These are phyloP conservation scores for Russula sp. DNA, from an alignment of 768 basidiomycete species.

Conservation along the genomic window DNA sequence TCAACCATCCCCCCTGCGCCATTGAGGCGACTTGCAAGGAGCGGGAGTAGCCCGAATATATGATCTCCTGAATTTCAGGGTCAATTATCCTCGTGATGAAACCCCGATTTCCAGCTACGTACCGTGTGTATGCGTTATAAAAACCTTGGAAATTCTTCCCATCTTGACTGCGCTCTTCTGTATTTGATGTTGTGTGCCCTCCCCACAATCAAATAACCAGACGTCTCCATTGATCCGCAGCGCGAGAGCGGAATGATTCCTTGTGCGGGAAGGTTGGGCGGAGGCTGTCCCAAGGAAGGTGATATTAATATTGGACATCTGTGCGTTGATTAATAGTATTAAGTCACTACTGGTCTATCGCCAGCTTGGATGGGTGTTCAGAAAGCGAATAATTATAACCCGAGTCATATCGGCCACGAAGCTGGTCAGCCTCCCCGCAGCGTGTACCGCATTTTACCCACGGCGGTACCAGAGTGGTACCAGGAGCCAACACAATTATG, in stretches of 20 bases:
- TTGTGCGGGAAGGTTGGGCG: conserved; percentile 72
- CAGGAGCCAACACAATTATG: too few species aligned
- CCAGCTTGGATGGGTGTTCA: conserved; percentile 14
- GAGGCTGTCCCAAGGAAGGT: conserved; percentile 83
- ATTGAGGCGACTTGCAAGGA: conserved; percentile 67
- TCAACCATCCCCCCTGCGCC: conserved; percentile 68
- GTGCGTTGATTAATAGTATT: not conserved
- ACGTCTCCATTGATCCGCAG: conserved; percentile 64
- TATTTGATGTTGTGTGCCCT: conserved; percentile 76
- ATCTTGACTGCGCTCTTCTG: conserved; percentile 73
- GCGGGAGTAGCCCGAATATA: conserved; percentile 69
- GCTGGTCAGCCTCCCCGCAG: too few species aligned
- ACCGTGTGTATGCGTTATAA: conserved; percentile 91
- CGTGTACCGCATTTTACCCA: not conserved
- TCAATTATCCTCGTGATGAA: not conserved
- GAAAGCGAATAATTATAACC: conserved; percentile 2
- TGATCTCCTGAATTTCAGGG: conserved; percentile 60
- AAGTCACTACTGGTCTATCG: not conserved
- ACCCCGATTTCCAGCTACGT: conserved; percentile 22
- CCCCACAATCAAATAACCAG: conserved; percentile 86
- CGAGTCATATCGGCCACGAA: not conserved
- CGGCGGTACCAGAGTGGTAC: not conserved
- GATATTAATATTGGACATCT: conserved; percentile 43
- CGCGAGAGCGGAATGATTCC: conserved; percentile 74
- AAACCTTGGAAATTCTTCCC: conserved; percentile 77